Base-by-base conservation (phyloP, 2,329 filamentous ascomycete genomes). In the Ceratocystis cacaofunesta region DNA sequence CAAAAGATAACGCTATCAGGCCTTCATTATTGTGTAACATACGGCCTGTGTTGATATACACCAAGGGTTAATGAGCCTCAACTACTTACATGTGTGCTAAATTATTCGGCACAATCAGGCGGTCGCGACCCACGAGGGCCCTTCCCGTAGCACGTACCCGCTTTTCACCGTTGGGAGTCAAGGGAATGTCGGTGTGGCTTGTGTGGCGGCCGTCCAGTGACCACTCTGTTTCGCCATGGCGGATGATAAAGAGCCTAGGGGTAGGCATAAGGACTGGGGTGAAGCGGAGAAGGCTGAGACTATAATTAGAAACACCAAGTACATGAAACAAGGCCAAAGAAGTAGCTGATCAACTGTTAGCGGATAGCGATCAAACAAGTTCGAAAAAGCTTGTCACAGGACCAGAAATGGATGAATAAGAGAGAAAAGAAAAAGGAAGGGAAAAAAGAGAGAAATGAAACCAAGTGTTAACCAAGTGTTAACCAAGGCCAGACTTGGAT, bases 211-310 rank as follows among this genome's bases (percentile, higher is more conserved):
- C 92, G 70, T 87, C 87, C 61, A 95, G 84, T 4, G 89, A 95
- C 92, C 92, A 97, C 78, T 95, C 90, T 3, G 92, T 97, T 78
- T 96, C 90, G 76, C 92, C 92, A 73, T 96, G 92, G 70, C 92
- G 89, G 73, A 91, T 78, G 70, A 94, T 84, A 78, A 92, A 92
- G 73, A 89, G 85, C 64, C 89, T 82, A 1, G 89, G 89, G 1
- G 86, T 84, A 1, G 75, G 61, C 75, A 76, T 76, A 69, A 52
- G 5, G n/a, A 19, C 15, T 5, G 32, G 43, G 25, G 36, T 22
- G 10, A 48, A 25, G 61, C 28, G 15, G 2, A 17, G 61, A 5
- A 30, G 50, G 12, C 52, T 62, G n/a, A 12, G 32, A n/a, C 52
- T 57, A 57, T 57, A 30, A 17, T 57, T 57, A 57, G 28, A 28